These are phyloP conservation scores for Aspergillus quadricinctus DNA, from an alignment of 2,329 filamentous ascomycete species.

Conservation along the genomic window DNA sequence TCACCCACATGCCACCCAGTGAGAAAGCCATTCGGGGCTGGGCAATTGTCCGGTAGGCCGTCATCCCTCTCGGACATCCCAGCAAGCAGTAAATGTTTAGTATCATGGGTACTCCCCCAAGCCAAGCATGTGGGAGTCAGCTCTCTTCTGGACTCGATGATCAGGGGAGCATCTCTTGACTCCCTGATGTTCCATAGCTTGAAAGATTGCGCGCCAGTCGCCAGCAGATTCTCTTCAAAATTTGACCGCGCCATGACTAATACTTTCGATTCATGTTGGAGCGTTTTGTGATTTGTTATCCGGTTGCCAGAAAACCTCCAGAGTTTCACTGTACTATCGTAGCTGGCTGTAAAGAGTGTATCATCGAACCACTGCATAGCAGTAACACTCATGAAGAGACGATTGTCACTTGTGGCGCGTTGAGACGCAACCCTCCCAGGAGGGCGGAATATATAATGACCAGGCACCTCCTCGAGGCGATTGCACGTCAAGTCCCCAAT, in stretches of 20 bases:
- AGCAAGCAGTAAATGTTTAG: slow-evolving; percentile 47
- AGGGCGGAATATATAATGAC: slow-evolving; percentile 48
- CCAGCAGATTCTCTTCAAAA: slow-evolving; percentile 37
- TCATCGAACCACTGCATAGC: slow-evolving; percentile 50
- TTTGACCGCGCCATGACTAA: slow-evolving; percentile 48
- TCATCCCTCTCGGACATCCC: slow-evolving; percentile 48
- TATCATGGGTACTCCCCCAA: slow-evolving; percentile 42
- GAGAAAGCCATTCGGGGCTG: slow-evolving; percentile 44
- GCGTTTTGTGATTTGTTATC: slow-evolving; percentile 28
- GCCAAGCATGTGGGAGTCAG: slow-evolving; percentile 44
- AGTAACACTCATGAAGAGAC: slow-evolving; percentile 55
- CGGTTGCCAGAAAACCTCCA: slow-evolving; percentile 44
- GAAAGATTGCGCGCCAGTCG: slow-evolving; percentile 45
- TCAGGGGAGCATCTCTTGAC: slow-evolving; percentile 23
- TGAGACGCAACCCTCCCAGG: slow-evolving; percentile 37
- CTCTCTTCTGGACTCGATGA: slow-evolving; percentile 24
- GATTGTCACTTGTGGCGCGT: slow-evolving; percentile 45
- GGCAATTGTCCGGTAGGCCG: slow-evolving; percentile 25
- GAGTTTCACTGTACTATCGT: slow-evolving; percentile 53
- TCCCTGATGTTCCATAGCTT: slow-evolving; percentile 30
- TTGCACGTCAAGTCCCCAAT: slow-evolving; percentile 45
- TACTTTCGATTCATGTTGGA: slow-evolving; percentile 47
- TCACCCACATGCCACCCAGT: slow-evolving; percentile 51
- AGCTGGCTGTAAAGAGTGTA: slow-evolving; percentile 51
- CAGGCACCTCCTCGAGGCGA: slow-evolving; percentile 49